phyloP scores from a whole-genome alignment of 2,329 filamentous ascomycete genomes.

The Ambrosiella xylebori region DNA sequence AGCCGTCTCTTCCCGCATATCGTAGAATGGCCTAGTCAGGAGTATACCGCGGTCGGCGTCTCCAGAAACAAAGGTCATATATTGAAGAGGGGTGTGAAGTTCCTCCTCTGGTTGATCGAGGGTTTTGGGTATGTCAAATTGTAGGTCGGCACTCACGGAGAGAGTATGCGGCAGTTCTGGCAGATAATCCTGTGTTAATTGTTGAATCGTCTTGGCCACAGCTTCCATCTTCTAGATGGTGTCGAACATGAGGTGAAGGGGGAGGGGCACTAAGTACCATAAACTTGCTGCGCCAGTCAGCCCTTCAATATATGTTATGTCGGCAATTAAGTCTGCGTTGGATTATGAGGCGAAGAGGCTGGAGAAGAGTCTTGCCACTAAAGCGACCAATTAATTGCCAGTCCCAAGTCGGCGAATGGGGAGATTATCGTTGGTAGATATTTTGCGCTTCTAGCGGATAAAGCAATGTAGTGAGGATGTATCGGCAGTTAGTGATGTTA shows the following conservation, averaged over 20 bases:
- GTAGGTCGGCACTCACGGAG: conserved; percentile 30
- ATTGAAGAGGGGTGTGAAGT: conserved; percentile 33
- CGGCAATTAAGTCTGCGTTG: no score
- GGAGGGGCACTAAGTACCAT: background rate
- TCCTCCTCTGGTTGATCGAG: conserved; percentile 31
- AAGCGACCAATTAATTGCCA: no score
- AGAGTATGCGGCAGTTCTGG: conserved; percentile 37
- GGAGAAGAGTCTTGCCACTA: no score
- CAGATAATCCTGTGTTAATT: conserved; percentile 31
- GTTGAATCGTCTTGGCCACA: conserved; percentile 38
- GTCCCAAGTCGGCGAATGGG: no score
- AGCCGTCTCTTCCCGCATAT: conserved; percentile 35
- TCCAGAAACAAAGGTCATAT: conserved; percentile 35
- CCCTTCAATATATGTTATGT: background rate
- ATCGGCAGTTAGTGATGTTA: background rate
- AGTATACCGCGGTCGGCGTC: conserved; percentile 41
- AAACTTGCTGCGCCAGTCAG: background rate
- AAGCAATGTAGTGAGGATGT: no score
- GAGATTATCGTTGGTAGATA: no score
- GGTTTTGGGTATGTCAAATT: conserved; percentile 28
- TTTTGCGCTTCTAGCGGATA: no score
- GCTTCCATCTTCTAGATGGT: conserved; percentile 32
- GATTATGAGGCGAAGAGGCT: no score
- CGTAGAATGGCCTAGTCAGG: conserved; percentile 38
- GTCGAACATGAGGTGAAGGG: background rate